Conservation (phyloP, 768 basidiomycete species). For the Galerina sulciceps region DNA sequence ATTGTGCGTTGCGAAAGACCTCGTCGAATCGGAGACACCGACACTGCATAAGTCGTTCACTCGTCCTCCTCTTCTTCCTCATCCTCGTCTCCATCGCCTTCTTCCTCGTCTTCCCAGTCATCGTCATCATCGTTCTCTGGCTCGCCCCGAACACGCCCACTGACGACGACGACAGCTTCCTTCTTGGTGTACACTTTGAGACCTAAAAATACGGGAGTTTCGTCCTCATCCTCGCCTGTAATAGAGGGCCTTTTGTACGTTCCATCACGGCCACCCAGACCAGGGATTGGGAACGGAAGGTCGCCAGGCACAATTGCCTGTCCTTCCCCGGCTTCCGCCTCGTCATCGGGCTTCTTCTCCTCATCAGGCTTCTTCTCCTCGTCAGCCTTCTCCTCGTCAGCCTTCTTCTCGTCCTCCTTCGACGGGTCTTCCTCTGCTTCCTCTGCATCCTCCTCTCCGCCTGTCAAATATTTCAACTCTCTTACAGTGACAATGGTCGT, state of each 20-base stretch:
- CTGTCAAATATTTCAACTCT: neutral
- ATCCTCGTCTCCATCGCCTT: no score
- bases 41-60: no score
- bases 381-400: slow-evolving; percentile 21
- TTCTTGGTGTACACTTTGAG: slow-evolving; percentile 43
- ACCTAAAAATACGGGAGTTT: slow-evolving; percentile 33
- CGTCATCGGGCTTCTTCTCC: slow-evolving; percentile 26
- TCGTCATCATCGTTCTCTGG: no score
- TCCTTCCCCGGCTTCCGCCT: slow-evolving; percentile 24
- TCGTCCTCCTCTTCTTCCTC: neutral
- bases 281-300: slow-evolving; percentile 14
- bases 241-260: neutral
- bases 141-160: slow-evolving; percentile 21
- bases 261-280: neutral
- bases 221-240: slow-evolving; percentile 21
- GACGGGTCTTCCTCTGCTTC: no score
- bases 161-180: slow-evolving; percentile 31
- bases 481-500: neutral
- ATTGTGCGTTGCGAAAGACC: no score
- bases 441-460: no score
- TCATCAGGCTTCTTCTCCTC: slow-evolving; percentile 34
- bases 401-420: slow-evolving; percentile 23
- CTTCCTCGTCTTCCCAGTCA: no score
- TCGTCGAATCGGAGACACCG: no score
- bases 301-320: slow-evolving; percentile 9